phyloP scores from a whole-genome alignment of 371 early-diverging fungal species.

The Astathelohania contejeani region DNA sequence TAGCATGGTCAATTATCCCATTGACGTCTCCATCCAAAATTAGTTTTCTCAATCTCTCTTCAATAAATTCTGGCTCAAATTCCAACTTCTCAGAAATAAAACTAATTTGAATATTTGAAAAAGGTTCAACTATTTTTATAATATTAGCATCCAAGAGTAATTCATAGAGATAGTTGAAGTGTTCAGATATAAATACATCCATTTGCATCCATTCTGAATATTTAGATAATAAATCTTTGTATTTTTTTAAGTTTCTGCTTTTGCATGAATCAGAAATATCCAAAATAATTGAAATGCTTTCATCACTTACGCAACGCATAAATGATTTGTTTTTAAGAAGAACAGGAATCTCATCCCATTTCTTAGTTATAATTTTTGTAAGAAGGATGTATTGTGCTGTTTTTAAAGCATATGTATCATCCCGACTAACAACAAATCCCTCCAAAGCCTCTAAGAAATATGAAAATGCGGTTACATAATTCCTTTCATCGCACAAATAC shows the following conservation, averaged over 20 bases:
- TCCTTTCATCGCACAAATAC: constrained; percentile 49
- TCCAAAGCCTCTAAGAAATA: constrained; percentile 52
- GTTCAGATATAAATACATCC: constrained; percentile 45
- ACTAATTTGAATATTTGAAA: constrained; percentile 46
- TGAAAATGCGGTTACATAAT: constrained; percentile 44
- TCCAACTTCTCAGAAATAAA: constrained; percentile 41
- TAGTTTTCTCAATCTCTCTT: constrained; percentile 51
- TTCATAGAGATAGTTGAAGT: constrained; percentile 45
- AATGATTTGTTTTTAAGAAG: constrained; percentile 35
- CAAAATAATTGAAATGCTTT: constrained; percentile 32
- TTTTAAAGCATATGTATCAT: constrained; percentile 19
- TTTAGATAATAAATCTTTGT: constrained; percentile 31
- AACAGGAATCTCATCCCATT: constrained; percentile 35
- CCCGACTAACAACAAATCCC: constrained; percentile 41
- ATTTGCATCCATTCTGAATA: constrained; percentile 18
- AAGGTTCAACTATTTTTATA: constrained; percentile 52
- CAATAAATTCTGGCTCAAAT: constrained; percentile 41
- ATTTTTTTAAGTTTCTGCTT: constrained; percentile 39
- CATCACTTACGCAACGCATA: constrained; percentile 14
- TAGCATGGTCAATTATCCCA: constrained; percentile 50
- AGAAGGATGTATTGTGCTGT: constrained; percentile 48
- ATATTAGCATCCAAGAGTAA: constrained; percentile 51
- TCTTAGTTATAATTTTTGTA: constrained; percentile 41
- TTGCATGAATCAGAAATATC: constrained; percentile 28
- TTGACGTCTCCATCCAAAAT: constrained; percentile 49